These are phyloP conservation scores for Cladosporium colombiae DNA, from an alignment of 2,329 filamentous ascomycete genomes.

Conservation along the genomic window DNA sequence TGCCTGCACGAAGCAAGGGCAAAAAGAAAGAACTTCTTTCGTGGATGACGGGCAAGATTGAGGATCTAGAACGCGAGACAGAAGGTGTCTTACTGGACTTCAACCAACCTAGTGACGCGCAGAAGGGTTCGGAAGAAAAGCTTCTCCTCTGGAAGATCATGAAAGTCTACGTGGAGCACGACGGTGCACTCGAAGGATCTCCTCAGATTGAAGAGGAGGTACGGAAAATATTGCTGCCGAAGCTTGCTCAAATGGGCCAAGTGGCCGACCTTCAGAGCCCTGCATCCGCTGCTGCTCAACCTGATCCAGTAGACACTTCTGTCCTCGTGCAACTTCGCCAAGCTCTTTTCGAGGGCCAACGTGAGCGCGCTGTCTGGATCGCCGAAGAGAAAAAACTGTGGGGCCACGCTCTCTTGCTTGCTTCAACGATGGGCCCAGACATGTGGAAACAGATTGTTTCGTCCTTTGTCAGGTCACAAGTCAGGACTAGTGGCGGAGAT, in stretches of 20 bases:
- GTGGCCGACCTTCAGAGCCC: conserved; percentile 41
- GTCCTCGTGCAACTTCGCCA: conserved; percentile 72
- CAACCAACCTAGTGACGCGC: conserved; percentile 57
- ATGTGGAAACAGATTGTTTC: conserved; percentile 92
- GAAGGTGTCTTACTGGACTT: conserved; percentile 51
- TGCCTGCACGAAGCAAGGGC: conserved; percentile 83
- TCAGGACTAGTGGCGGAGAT: conserved; percentile 73
- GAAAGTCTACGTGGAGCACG: conserved; percentile 78
- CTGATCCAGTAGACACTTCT: conserved; percentile 69
- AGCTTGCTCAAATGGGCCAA: conserved; percentile 39
- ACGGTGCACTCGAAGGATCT: conserved; percentile 76
- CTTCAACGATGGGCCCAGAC: conserved; percentile 70
- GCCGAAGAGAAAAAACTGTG: conserved; percentile 91
- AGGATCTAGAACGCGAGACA: conserved; percentile 62
- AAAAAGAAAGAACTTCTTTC: conserved; percentile 91
- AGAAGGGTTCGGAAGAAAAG: conserved; percentile 76
- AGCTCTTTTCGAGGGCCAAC: conserved; percentile 74
- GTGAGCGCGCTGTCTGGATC: conserved; percentile 89
- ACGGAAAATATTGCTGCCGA: conserved; percentile 70
- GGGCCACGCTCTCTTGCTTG: conserved; percentile 93
- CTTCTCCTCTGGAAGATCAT: conserved; percentile 86
- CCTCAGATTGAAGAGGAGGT: conserved; percentile 72
- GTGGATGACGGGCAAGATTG: conserved; percentile 80
- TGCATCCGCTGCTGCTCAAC: conserved; percentile 34
- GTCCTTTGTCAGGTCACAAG: conserved; percentile 93